phyloP scores from a whole-genome alignment of 2,329 filamentous ascomycete species.

The Xylariaceae sp. region DNA sequence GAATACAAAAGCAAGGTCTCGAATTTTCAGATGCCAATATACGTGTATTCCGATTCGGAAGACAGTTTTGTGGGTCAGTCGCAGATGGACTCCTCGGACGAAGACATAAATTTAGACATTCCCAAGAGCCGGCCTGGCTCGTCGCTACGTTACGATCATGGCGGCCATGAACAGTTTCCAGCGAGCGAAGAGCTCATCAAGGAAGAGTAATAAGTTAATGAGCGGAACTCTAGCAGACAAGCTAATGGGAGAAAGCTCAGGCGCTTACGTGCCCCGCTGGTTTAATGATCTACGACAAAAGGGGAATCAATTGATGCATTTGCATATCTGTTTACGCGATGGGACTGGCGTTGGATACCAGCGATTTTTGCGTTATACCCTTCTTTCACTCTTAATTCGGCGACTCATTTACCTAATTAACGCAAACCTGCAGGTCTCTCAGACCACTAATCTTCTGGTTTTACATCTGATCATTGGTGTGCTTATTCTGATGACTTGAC shows the following conservation, averaged over 20 bases:
- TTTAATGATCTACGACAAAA: too few relatives aligned
- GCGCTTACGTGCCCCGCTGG: too few relatives aligned
- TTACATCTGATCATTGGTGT: not conserved
- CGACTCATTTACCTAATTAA: not conserved
- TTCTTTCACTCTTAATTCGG: conserved; percentile 3
- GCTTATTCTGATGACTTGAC: conserved; percentile 14
- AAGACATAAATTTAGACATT: conserved; percentile 37
- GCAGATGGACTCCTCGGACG: conserved; percentile 30
- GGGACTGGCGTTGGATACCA: conserved; percentile 13
- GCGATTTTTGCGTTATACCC: conserved; percentile 5
- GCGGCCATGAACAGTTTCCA: conserved; percentile 10
- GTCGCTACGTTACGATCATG: conserved; percentile 13
- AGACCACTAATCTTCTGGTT: not conserved
- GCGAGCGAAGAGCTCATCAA: not conserved
- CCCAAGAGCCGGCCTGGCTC: conserved; percentile 27
- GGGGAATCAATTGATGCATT: not conserved
- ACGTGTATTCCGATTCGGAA: conserved; percentile 29
- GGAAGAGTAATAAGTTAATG: too few relatives aligned
- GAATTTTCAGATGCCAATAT: conserved; percentile 27
- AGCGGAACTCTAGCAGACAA: too few relatives aligned
- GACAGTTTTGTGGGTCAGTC: conserved; percentile 9
- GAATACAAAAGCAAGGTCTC: conserved; percentile 9
- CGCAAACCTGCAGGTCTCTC: not conserved
- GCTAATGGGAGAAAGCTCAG: too few relatives aligned
- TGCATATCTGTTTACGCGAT: conserved; percentile 1